Percentiles rank a stretch among this genome's conserved stretches.
These are phyloP conservation scores for Alternaria longipes DNA, from an alignment of 2,329 filamentous ascomycete genomes.

Conservation along the genomic window DNA sequence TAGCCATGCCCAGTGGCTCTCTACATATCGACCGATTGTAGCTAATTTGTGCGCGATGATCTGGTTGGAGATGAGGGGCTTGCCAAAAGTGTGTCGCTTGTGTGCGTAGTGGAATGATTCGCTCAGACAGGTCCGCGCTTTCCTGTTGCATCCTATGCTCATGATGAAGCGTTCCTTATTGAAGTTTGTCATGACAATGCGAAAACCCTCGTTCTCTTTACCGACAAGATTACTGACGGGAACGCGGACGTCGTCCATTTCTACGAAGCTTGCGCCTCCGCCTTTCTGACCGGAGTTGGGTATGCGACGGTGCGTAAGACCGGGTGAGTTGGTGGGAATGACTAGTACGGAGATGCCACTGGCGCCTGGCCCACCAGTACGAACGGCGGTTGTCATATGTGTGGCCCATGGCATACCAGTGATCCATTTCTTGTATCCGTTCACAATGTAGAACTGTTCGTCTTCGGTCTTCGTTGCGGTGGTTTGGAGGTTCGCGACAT, in stretches of 20 bases:
- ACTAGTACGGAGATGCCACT: conserved; percentile 67
- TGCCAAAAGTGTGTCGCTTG: conserved; percentile 66
- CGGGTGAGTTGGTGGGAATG: conserved; percentile 61
- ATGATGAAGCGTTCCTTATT: conserved; percentile 66
- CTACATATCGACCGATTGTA: conserved; percentile 68
- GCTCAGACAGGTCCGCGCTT: conserved; percentile 65
- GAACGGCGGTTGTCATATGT: conserved; percentile 69
- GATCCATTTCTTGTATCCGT: conserved; percentile 75
- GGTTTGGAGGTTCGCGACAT: conserved; percentile 70
- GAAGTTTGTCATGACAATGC: conserved; percentile 66
- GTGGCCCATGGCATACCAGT: conserved; percentile 69
- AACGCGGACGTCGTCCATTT: conserved; percentile 65
- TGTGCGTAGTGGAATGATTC: conserved; percentile 63
- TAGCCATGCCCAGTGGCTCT: conserved; percentile 68
- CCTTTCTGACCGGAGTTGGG: conserved; percentile 73
- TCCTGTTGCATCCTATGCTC: conserved; percentile 64
- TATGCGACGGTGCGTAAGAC: conserved; percentile 65
- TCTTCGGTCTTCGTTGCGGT: conserved; percentile 76
- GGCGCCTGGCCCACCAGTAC: conserved; percentile 65
- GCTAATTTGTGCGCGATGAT: conserved; percentile 68
- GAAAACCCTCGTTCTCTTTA: conserved; percentile 64
- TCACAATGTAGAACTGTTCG: conserved; percentile 75
- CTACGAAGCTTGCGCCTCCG: conserved; percentile 67
- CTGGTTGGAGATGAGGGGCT: conserved; percentile 65
- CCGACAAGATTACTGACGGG: conserved; percentile 64